Evolutionary conservation across 2,329 filamentous ascomycete genomes (phyloP).

Genomic region (Microdochium bolleyi): DNA sequence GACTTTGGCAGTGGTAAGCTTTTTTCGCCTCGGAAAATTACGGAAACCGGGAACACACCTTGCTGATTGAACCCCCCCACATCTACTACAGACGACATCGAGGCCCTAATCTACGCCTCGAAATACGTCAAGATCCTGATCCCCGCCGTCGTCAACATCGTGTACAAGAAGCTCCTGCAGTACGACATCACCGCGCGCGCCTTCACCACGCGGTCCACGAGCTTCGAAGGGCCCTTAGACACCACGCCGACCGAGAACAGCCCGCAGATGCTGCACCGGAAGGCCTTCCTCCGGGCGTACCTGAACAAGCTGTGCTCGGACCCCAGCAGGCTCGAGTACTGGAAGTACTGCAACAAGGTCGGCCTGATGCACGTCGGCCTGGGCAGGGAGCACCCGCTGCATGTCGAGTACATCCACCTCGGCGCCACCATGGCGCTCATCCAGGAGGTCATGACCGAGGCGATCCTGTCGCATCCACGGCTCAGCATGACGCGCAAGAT

Average conservation of each 20-base stretch:
- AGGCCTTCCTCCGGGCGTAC: conserved; percentile 72
- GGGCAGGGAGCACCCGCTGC: conserved; percentile 62
- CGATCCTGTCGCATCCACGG: conserved; percentile 63
- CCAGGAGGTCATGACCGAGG: conserved; percentile 70
- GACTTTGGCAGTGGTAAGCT: conserved; percentile 63
- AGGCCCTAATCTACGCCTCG: conserved; percentile 58
- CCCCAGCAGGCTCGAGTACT: conserved; percentile 68
- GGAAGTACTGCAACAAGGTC: conserved; percentile 79
- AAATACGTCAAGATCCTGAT: conserved; percentile 80
- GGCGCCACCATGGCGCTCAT: conserved; percentile 66
- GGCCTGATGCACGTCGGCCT: conserved; percentile 79
- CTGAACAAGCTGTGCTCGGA: conserved; percentile 68
- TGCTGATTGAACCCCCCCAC: not conserved
- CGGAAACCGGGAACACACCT: conserved; percentile 7
- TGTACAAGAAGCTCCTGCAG: conserved; percentile 73
- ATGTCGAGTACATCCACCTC: conserved; percentile 76
- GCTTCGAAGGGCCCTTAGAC: conserved; percentile 60
- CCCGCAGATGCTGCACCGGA: conserved; percentile 68
- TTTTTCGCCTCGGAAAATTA: not conserved
- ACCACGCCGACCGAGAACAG: conserved; percentile 57
- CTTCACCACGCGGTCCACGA: conserved; percentile 56
- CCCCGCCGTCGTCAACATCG: conserved; percentile 74
- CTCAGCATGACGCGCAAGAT: conserved; percentile 62
- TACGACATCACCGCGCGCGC: conserved; percentile 78
- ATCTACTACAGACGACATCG: conserved; percentile 68